Base-by-base conservation (phyloP, 2,329 filamentous ascomycete genomes). In the Sarocladium kiliense region DNA sequence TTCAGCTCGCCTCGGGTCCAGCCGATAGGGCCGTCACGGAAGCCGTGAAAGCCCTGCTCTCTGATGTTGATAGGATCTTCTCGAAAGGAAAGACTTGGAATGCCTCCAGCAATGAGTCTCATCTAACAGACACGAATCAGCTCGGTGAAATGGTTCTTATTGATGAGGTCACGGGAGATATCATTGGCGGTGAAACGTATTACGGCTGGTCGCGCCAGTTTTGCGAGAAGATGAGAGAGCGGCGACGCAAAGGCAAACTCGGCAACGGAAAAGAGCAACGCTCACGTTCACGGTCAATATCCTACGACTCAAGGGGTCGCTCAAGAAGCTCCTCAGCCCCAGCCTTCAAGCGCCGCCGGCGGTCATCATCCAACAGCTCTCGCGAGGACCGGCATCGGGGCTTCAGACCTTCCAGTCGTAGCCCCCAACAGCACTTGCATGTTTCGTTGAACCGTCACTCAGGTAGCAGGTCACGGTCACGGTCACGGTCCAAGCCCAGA, bases 161-260 rank as follows among this genome's bases (percentile, higher is more conserved):
- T 2, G 84, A 91, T 61, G 82, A 86, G 60, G 72, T 82, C n/a
- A 87, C 82, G 0, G 85, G 85, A 0, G 82, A 87, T 2, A 71
- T 86, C 2, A 66, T 85, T 6, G 77, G 78, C 6, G 86, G 85
- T 1, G 85, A 89, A 59, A 89, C 88, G 1, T 95, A 95, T 68
- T 95, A 95, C 66, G 91, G 91, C 58, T 96, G 91, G 91, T 93
- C 90, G 4, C 80, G 82, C 37, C 75, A 76, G 1, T 94, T 96
- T 62, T 95, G 89, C 66, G 78, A 89, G 61, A 88, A 87, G 64
- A 94, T 94, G 87, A 90, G 87, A 70, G 72, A 76, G 53, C 75
- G 80, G 30, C 69, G 66, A 32, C 75, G 80, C 36, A 70, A 66
- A 26, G 72, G 66, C 44, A 74, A 71, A 55, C 49, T 23, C 2